Evolutionary conservation across 176 grass and related monocot species (phyloP).

Genomic region (Oryza australiensis): DNA sequence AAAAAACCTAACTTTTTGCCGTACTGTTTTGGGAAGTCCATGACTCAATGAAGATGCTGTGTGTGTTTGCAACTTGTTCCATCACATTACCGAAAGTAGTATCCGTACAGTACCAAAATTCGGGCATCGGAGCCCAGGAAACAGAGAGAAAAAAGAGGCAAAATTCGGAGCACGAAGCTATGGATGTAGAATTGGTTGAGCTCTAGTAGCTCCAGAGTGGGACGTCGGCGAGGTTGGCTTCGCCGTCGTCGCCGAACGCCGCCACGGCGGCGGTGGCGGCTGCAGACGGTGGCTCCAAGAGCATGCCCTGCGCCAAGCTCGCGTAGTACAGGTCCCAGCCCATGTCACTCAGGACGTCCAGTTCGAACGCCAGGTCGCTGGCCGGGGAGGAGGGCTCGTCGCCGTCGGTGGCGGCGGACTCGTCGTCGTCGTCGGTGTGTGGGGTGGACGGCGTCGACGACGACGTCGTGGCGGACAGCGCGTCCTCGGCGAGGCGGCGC

Average conservation of each 20-base stretch:
- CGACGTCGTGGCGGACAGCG: background rate
- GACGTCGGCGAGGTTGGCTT: constrained; percentile 2
- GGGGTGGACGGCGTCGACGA: background rate
- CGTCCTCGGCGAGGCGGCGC: background rate
- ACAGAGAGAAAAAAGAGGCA: background rate
- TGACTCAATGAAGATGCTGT: background rate
- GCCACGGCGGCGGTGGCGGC: background rate
- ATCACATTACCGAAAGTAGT: constrained; percentile 19
- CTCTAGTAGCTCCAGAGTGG: constrained; percentile 50
- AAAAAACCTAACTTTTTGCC: background rate
- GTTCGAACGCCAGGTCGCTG: constrained; percentile 13
- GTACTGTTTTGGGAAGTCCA: background rate
- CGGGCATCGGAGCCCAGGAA: constrained; percentile 1
- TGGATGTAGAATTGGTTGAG: background rate
- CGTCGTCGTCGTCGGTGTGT: background rate
- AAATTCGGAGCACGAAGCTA: background rate
- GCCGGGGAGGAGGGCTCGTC: background rate
- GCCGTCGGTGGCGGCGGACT: background rate
- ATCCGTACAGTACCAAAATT: background rate
- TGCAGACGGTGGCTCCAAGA: constrained; percentile 35
- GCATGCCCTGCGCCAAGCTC: constrained; percentile 65
- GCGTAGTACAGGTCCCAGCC: constrained; percentile 68
- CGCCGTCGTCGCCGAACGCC: constrained; percentile 29
- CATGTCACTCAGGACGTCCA: constrained; percentile 48
- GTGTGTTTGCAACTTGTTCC: constrained; percentile 7